Base-by-base conservation (phyloP, 2,329 filamentous ascomycete species). In the Seiridium unicorne region DNA sequence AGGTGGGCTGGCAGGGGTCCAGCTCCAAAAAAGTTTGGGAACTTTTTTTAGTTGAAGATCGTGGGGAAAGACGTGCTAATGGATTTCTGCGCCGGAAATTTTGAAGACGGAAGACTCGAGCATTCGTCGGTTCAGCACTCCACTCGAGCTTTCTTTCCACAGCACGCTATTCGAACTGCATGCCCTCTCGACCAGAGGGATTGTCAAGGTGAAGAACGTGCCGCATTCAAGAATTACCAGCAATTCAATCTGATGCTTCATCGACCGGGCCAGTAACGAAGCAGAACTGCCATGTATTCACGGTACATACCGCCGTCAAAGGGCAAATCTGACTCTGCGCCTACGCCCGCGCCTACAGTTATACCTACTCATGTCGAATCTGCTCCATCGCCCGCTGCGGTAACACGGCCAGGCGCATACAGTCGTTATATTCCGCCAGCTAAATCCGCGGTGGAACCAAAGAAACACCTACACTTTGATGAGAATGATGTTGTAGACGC, bases 291-390 rank as follows among this genome's bases (percentile, higher is more conserved):
- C 46, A 73, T 72, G 70, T 79, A 81, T 65, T 72, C 78, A 51
- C 72, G 79, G 64, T 81, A 81, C 60, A 68, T 81, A 13, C 78
- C 69, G 18, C 65, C 57, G 57, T 34, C 57, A 7, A 51, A 59
- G 18, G 48, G 36, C 26, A 32, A 49, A 9, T 11, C 44, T 3
- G 11, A 34, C 3, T 7, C 34, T 4, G 44, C n/a, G 47, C 11
- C 46, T 18, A 9, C 44, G 42, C 38, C 53, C 26, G 18, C 9
- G 11, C n/a, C 53, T 34, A 11, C 4, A 18, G n/a, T 9, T 18
- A n/a, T 26, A 1, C 10, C 26, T 46, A 31, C 56, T 10, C 3
- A 32, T 10, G n/a, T 26, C 32, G 8, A 56, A 60, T 13, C 47
- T 49, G 9, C 31, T 11, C 42, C 26, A 46, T 26, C 18, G 18